Base-by-base conservation (phyloP, 2,329 filamentous ascomycete species). In the Xylariaceae sp. region DNA sequence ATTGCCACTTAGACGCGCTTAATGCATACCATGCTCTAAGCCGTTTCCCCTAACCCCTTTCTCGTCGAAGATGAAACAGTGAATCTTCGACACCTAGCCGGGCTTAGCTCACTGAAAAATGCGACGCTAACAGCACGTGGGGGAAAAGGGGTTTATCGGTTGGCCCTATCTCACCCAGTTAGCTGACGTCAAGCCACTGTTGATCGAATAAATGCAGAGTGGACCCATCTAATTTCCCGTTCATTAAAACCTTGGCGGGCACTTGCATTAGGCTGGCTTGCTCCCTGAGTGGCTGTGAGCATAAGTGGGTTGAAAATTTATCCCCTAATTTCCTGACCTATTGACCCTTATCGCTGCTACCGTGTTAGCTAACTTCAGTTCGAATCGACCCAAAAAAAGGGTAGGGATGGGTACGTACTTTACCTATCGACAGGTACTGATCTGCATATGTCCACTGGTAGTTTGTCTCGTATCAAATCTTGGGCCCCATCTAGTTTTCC, bases 211-310 rank as follows among this genome's bases (percentile, higher is more conserved):
- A 36, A 28, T n/a, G 28, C 12, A 28, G 34, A 37, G 46, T 12
- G 48, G 56, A 17, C 36, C 43, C 52, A 62, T 57, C 60, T 33
- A 62, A 62, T 62, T 62, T 62, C 60, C 60, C 53, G 50, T 52
- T 60, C 6, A 62, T 62, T 62, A 48, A 52, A 57, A n/a, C 29
- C 54, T 55, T 55, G 50, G 53, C 57, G 50, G 57, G 57, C 16
- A 21, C 40, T 44, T 41, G 50, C 44, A 47, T 21, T 33, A 43
- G 39, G 11, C 31, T 19, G 31, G 44, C 28, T 31, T 31, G n/a
- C n/a, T n/a, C n/a, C n/a, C n/a, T 59, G 41, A 55, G 34, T 56
- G 56, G 41, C 36, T 44, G 41, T 23, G 6, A 39, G 48, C 53
- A 55, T 58, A 41, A 48, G 37, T 44, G 49, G 49, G 24, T 33